Conservation (phyloP, 495 filamentous ascomycete genomes). For the Neurospora sp. region DNA sequence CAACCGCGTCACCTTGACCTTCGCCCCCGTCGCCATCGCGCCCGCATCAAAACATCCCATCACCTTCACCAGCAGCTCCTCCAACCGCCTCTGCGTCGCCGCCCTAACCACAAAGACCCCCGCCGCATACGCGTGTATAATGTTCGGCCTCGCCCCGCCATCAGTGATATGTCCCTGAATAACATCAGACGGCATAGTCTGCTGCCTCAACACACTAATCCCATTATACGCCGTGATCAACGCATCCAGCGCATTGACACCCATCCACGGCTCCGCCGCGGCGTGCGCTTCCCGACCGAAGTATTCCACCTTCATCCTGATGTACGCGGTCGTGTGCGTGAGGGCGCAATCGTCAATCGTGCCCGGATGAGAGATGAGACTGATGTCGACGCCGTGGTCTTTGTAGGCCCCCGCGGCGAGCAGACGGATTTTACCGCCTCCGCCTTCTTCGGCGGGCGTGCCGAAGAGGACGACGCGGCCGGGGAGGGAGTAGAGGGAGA, state of each 20-base stretch:
- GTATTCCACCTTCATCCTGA: slow-evolving; percentile 38
- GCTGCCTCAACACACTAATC: slow-evolving; percentile 51
- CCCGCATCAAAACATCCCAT: slow-evolving; percentile 50
- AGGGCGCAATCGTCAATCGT: slow-evolving; percentile 32
- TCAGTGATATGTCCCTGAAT: slow-evolving; percentile 50
- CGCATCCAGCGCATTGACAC: slow-evolving; percentile 55
- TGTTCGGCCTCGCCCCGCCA: slow-evolving; percentile 49
- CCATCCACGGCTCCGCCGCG: slow-evolving; percentile 53
- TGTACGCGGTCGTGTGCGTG: slow-evolving; percentile 40
- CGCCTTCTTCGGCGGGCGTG: slow-evolving; percentile 59
- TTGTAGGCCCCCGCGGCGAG: slow-evolving; percentile 54
- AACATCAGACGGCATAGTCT: slow-evolving; percentile 50
- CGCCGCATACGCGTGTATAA: slow-evolving; percentile 49
- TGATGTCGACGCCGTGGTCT: slow-evolving; percentile 48
- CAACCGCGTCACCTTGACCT: slow-evolving; percentile 33
- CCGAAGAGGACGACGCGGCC: slow-evolving; percentile 56
- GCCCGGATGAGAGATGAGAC: slow-evolving; percentile 51
- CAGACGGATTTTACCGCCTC: slow-evolving; percentile 55
- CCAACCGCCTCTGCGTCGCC: slow-evolving; percentile 34
- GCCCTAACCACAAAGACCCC: slow-evolving; percentile 44
- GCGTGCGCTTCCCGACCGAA: slow-evolving; percentile 44
- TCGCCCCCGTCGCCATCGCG: slow-evolving; percentile 49
- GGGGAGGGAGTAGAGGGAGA: slow-evolving; percentile 34
- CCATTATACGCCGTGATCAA: slow-evolving; percentile 52
- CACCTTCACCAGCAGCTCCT: slow-evolving; percentile 40